Conservation (phyloP, 805 yeast genomes). For the Candida methanosorbosa region DNA sequence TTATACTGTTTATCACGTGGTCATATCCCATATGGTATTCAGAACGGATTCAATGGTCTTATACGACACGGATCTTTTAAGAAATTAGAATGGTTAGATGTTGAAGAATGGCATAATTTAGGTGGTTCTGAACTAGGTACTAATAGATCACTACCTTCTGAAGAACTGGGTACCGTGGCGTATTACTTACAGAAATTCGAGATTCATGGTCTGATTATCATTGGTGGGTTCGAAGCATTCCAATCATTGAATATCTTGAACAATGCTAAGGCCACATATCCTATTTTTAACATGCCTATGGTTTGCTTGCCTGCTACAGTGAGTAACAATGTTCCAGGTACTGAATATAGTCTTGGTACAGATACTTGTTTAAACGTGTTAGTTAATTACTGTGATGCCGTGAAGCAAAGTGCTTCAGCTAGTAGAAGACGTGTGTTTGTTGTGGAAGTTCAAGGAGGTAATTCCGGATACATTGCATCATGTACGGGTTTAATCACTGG, state of each 20-base stretch:
- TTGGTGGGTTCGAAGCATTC: slow-evolving; percentile 81
- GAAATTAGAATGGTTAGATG: slow-evolving; percentile 56
- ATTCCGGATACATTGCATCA: slow-evolving; percentile 72
- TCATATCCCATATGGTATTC: slow-evolving; percentile 61
- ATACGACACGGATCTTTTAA: slow-evolving; percentile 53
- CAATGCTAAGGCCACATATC: slow-evolving; percentile 49
- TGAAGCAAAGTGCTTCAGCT: slow-evolving; percentile 71
- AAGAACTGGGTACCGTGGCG: slow-evolving; percentile 59
- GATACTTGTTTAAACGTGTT: slow-evolving; percentile 69
- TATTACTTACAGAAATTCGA: slow-evolving; percentile 60
- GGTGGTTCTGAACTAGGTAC: slow-evolving; percentile 86
- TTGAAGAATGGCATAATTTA: slow-evolving; percentile 61
- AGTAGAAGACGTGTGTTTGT: slow-evolving; percentile 73
- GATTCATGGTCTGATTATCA: slow-evolving; percentile 62
- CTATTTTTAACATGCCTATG: slow-evolving; percentile 71
- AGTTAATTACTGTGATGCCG: slow-evolving; percentile 68
- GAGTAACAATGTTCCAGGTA: slow-evolving; percentile 76
- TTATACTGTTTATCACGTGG: slow-evolving; percentile 70
- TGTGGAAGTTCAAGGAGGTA: slow-evolving; percentile 81
- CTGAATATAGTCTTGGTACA: slow-evolving; percentile 68
- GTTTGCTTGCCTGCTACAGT: slow-evolving; percentile 73
- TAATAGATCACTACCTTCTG: slow-evolving; percentile 58
- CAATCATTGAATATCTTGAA: slow-evolving; percentile 62
- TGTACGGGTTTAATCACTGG: slow-evolving; percentile 62
- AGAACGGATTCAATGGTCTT: slow-evolving; percentile 69